phyloP scores from a whole-genome alignment of 2,329 filamentous ascomycete genomes.

The Xylariomycetidae sp. region DNA sequence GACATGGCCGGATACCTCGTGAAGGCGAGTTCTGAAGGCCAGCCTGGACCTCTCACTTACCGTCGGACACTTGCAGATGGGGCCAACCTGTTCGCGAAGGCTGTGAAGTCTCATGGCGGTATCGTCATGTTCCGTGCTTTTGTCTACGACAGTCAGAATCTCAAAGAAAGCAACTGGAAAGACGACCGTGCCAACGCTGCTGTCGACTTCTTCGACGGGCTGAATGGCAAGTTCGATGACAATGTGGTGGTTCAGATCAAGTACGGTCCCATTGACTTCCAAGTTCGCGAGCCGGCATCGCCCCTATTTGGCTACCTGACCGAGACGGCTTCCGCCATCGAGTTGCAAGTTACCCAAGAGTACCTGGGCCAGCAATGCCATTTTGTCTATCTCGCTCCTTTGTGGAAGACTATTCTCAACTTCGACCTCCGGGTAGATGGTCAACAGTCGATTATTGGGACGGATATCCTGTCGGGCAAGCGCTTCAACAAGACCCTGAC shows the following conservation, averaged over 20 bases:
- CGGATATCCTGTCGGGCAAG: slow-evolving; percentile 54
- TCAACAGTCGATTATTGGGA: slow-evolving; percentile 45
- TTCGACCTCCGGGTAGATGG: slow-evolving; percentile 60
- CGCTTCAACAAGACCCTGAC: slow-evolving; percentile 51
- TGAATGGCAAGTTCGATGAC: slow-evolving; percentile 61
- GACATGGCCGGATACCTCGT: slow-evolving; percentile 65
- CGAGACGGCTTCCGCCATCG: slow-evolving; percentile 47
- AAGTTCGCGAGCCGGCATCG: slow-evolving; percentile 61
- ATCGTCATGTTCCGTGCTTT: slow-evolving; percentile 67
- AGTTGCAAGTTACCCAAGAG: slow-evolving; percentile 62
- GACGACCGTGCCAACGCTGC: slow-evolving; percentile 65
- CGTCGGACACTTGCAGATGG: slow-evolving; percentile 63
- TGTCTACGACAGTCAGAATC: slow-evolving; percentile 52
- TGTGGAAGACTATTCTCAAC: slow-evolving; percentile 63
- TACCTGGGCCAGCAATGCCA: slow-evolving; percentile 67
- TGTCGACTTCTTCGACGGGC: slow-evolving; percentile 57
- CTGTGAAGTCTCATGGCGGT: slow-evolving; percentile 51
- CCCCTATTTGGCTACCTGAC: slow-evolving; percentile 53
- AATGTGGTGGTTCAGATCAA: slow-evolving; percentile 71
- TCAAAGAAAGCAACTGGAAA: slow-evolving; percentile 56
- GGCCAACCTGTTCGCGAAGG: slow-evolving; percentile 61
- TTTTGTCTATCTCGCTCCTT: slow-evolving; percentile 59
- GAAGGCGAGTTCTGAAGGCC: slow-evolving; percentile 67
- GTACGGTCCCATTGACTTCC: slow-evolving; percentile 69
- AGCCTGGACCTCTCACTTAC: slow-evolving; percentile 63